Evolutionary conservation across 306 rosid species (phyloP).

Genomic region (Castanea mollissima): DNA sequence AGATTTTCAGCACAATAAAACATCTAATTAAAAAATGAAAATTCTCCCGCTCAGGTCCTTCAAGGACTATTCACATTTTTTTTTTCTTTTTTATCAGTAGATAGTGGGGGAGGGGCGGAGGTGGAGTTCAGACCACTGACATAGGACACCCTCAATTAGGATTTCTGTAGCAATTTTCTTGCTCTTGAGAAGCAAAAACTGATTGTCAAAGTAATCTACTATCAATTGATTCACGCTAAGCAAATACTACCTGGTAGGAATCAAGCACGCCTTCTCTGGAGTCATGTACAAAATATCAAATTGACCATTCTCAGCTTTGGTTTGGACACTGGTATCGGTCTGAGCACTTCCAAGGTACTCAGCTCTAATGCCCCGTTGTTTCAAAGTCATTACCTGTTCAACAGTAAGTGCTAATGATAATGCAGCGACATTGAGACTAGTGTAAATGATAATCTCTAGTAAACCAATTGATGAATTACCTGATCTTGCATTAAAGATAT

Average conservation of each 20-base stretch:
- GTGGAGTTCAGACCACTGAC: too few species aligned
- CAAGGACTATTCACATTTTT: too few species aligned
- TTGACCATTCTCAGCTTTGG: constrained; percentile 73
- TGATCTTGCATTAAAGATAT: constrained; percentile 93
- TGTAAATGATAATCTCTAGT: neutral
- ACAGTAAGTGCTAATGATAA: neutral
- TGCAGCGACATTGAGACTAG: neutral
- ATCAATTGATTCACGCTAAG: neutral
- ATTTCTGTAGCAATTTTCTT: neutral
- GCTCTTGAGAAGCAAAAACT: neutral
- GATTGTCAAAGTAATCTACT: neutral
- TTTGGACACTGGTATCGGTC: constrained; percentile 63
- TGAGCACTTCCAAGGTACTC: constrained; percentile 87
- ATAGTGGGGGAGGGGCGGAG: too few species aligned
- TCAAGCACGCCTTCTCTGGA: constrained; percentile 80
- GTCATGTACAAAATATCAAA: constrained; percentile 83
- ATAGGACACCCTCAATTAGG: neutral
- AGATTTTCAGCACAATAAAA: too few species aligned
- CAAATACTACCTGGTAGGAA: constrained; percentile 58
- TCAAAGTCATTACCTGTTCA: constrained; percentile 81
- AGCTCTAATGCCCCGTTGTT: constrained; percentile 77
- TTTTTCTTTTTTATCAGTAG: too few species aligned
- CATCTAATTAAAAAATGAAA: too few species aligned
- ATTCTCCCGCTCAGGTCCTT: too few species aligned
- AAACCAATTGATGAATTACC: constrained; percentile 29